Conservation (phyloP, 805 yeast species). For the Clavispora vitiphila region DNA sequence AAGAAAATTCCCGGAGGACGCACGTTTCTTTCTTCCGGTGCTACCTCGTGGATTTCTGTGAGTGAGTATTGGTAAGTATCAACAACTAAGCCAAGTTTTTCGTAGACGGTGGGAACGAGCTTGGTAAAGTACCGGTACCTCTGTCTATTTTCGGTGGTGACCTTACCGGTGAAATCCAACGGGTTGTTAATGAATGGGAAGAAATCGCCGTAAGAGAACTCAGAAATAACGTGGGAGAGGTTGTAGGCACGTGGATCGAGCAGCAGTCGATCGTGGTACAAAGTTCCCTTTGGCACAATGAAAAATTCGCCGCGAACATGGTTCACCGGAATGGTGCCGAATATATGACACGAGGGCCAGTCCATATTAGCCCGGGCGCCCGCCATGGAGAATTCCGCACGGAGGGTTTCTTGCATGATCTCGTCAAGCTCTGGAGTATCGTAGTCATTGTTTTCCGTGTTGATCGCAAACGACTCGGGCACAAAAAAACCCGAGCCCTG, state of each 20-base stretch:
- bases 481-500: slow-evolving; percentile 58
- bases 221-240: slow-evolving; percentile 80
- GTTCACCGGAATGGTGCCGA: slow-evolving; percentile 78
- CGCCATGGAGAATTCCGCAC: slow-evolving; percentile 53
- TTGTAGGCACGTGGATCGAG: slow-evolving; percentile 52
- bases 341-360: slow-evolving; percentile 80
- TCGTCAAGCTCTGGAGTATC: slow-evolving; percentile 63
- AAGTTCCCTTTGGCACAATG: slow-evolving; percentile 72
- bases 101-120: slow-evolving; percentile 80
- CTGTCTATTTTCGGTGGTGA: slow-evolving; percentile 44
- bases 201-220: slow-evolving; percentile 86
- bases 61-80: slow-evolving; percentile 86
- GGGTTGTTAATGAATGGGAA: slow-evolving; percentile 85
- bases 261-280: slow-evolving; percentile 47
- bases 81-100: slow-evolving; percentile 62
- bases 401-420: slow-evolving; percentile 58
- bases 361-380: slow-evolving; percentile 45
- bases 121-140: slow-evolving; percentile 63
- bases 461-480: slow-evolving; percentile 45
- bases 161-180: slow-evolving; percentile 69
- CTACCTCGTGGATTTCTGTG: slow-evolving; percentile 42
- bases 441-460: slow-evolving; percentile 41
- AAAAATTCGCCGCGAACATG: slow-evolving; percentile 83
- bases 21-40: slow-evolving; percentile 6
- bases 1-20: slow-evolving; percentile 71